These are phyloP conservation scores for Zymoseptoria crescenta DNA, from an alignment of 2,329 filamentous ascomycete species.

Conservation along the genomic window DNA sequence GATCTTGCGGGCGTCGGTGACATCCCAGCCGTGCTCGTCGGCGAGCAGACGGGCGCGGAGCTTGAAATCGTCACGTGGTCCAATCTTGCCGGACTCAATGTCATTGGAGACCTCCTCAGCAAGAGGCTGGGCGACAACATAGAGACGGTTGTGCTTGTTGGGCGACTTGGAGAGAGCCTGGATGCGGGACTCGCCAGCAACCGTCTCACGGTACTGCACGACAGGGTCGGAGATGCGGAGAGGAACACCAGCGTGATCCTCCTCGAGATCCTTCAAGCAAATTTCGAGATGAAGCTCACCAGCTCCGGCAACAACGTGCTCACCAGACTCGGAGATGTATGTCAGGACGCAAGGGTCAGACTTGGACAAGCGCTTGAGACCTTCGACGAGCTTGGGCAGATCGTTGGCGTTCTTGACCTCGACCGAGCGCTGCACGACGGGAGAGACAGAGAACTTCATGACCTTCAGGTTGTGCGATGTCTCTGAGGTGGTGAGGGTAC, in stretches of 20 bases:
- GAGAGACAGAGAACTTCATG: constrained; percentile 99
- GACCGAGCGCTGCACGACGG: constrained; percentile 96
- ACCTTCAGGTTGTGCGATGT: constrained; percentile 99
- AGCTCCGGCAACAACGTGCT: constrained; percentile 98
- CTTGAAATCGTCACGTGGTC: constrained; percentile 98
- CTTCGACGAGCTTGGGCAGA: constrained; percentile 98
- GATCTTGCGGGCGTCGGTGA: constrained; percentile 99
- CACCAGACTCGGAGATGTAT: constrained; percentile 80
- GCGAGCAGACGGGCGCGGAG: constrained; percentile 89
- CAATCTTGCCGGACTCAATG: constrained; percentile 89
- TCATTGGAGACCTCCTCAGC: constrained; percentile 83
- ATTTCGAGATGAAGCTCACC: constrained; percentile 99
- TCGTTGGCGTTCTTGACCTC: constrained; percentile 99
- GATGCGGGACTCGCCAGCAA: constrained; percentile 76
- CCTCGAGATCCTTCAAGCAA: constrained; percentile 99
- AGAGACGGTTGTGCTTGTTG: constrained; percentile 99
- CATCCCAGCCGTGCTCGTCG: constrained; percentile 97
- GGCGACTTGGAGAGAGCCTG: constrained; percentile 98
- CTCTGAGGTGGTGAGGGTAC: constrained; percentile 95
- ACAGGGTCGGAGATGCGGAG: constrained; percentile 97
- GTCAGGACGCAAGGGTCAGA: constrained; percentile 98
- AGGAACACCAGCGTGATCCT: constrained; percentile 97
- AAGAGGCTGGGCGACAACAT: constrained; percentile 85
- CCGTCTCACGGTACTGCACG: constrained; percentile 97
- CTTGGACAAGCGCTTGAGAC: constrained; percentile 99